Conservation (phyloP, 163 green algal genomes). For the Prototheca cutis region DNA sequence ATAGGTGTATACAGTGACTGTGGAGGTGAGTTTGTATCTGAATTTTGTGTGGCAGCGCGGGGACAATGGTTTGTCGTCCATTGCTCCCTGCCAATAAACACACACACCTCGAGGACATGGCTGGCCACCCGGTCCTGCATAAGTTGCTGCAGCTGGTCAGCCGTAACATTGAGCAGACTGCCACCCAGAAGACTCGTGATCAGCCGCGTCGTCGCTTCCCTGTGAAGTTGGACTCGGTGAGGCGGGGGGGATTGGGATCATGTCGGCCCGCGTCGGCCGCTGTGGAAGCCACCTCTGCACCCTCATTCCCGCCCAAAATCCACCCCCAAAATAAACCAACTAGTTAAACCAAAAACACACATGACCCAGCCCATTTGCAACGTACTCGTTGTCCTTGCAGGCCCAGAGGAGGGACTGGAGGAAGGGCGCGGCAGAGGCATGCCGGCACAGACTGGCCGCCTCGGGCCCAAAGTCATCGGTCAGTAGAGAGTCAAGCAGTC, state of each 20-base stretch:
- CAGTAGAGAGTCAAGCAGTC: constrained; percentile 14
- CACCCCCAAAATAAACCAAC: too few species aligned
- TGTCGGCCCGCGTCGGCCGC: too few species aligned
- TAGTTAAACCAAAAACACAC: too few species aligned
- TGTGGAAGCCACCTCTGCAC: too few species aligned
- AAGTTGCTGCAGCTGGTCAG: constrained; percentile 37
- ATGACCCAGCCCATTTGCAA: too few species aligned
- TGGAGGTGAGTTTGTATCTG: too few species aligned
- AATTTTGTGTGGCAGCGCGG: too few species aligned
- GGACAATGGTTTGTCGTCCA: too few species aligned
- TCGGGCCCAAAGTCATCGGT: constrained; percentile 20
- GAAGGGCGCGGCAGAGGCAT: constrained; percentile 43
- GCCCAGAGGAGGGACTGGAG: constrained; percentile 55
- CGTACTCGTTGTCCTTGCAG: constrained; percentile 17
- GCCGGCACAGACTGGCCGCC: constrained; percentile 23
- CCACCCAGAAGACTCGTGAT: constrained; percentile 38
- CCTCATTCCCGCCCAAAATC: too few species aligned
- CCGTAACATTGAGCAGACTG: constrained; percentile 23
- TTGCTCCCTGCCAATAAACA: too few species aligned
- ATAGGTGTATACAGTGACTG: too few species aligned
- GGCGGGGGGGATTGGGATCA: too few species aligned
- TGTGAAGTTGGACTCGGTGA: constrained; percentile 1
- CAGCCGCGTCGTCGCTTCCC: constrained; percentile 23
- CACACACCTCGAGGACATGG: constrained; percentile 54
- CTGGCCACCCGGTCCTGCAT: constrained; percentile 44